Percentiles rank a stretch among this genome's conserved stretches.
Conservation (phyloP, 176 grass and related monocot genomes). For the Carex pumila region DNA sequence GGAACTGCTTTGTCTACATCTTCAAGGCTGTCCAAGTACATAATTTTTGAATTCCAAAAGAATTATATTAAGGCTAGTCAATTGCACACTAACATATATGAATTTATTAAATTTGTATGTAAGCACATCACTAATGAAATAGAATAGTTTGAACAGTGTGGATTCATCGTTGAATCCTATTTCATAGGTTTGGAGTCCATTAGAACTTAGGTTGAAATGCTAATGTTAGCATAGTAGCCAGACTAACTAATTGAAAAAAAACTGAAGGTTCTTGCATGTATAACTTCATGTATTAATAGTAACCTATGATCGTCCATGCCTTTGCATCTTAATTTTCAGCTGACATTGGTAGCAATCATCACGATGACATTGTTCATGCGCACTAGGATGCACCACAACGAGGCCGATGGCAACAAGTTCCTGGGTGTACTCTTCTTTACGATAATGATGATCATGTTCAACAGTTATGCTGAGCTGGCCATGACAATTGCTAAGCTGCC, state of each 20-base stretch:
- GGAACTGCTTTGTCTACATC: conserved; percentile 91
- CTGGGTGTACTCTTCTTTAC: conserved; percentile 58
- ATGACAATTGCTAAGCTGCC: conserved; percentile 64
- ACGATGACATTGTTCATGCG: conserved; percentile 82
- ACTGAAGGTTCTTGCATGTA: neutral
- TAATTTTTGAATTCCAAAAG: neutral
- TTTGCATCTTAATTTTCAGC: conserved; percentile 23
- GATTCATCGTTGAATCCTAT: too few relatives aligned
- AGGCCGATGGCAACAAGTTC: conserved; percentile 36
- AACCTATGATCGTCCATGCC: neutral
- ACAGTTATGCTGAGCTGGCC: conserved; percentile 53
- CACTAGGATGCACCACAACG: conserved; percentile 53
- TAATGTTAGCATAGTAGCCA: too few relatives aligned
- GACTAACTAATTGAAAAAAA: too few relatives aligned
- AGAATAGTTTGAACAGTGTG: too few relatives aligned
- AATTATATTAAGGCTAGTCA: neutral
- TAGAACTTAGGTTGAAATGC: too few relatives aligned
- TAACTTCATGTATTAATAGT: neutral
- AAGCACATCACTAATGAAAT: too few relatives aligned
- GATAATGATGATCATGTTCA: conserved; percentile 74
- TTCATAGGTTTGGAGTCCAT: too few relatives aligned
- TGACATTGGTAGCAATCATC: conserved; percentile 45
- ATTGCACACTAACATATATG: neutral
- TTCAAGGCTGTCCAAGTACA: conserved; percentile 70
- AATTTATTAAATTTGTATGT: neutral